Conservation (phyloP, 78 protist species). For the Chrysochromulina parva region DNA sequence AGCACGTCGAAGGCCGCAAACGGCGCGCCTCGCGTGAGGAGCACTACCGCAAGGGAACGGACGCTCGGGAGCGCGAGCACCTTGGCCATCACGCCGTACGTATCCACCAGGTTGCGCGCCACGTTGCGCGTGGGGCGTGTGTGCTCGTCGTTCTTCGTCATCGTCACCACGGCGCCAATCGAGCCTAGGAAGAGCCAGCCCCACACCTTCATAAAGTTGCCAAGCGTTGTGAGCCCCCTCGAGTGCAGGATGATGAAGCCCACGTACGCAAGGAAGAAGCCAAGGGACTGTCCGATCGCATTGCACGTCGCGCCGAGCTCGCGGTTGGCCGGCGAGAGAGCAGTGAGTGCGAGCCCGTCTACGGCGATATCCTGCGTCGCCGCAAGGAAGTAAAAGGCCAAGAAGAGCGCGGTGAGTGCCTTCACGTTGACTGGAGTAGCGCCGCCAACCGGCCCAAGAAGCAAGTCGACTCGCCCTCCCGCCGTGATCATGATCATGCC, state of each 20-base stretch:
- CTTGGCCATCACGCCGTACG: conserved; percentile 18
- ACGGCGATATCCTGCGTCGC: conserved; percentile 56
- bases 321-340: background rate
- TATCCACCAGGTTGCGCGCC: background rate
- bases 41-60: conserved; percentile 5
- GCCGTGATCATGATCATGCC: background rate
- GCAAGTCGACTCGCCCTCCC: background rate
- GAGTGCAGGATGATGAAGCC: conserved; percentile 35
- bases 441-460: background rate
- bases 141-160: background rate
- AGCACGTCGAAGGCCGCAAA: conserved; percentile 10
- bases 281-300: conserved; percentile 42
- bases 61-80: background rate
- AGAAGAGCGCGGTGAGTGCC: conserved; percentile 19
- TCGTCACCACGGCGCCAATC: background rate
- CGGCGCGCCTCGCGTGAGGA: background rate
- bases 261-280: conserved; percentile 18
- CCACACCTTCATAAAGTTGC: conserved; percentile 25
- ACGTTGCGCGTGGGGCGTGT: background rate
- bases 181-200: conserved; percentile 42
- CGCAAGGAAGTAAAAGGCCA: conserved; percentile 2
- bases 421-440: background rate
- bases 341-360: conserved; percentile 47
- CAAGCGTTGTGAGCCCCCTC: conserved; percentile 1
- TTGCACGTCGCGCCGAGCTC: conserved; percentile 43